Conservation (phyloP, 345 rosid genomes). For the Psidium guajava region DNA sequence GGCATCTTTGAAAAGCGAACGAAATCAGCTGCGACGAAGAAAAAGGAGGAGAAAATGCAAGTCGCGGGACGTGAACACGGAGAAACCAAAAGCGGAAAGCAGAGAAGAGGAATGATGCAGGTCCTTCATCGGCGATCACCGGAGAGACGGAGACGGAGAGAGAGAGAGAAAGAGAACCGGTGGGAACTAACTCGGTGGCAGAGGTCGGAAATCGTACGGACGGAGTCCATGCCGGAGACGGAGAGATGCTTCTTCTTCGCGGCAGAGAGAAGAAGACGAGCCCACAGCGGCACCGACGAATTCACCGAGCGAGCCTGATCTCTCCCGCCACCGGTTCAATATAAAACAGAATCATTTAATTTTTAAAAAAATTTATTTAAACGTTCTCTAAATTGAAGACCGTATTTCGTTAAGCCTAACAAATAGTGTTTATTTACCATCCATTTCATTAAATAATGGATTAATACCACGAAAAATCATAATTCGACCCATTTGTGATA, state of each 20-base stretch:
- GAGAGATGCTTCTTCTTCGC: not conserved
- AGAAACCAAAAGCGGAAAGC: not conserved
- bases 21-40: constrained; percentile 46
- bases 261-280: not conserved
- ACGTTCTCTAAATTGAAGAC: too few relatives aligned
- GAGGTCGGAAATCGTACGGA: not conserved
- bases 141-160: not conserved
- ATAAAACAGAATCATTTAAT: too few relatives aligned
- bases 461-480: too few relatives aligned
- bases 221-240: not conserved
- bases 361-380: too few relatives aligned
- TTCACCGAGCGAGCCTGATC: too few relatives aligned
- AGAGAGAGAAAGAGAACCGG: not conserved
- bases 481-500: too few relatives aligned
- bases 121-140: not conserved
- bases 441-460: too few relatives aligned
- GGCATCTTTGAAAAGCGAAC: constrained; percentile 66
- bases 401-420: too few relatives aligned
- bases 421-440: too few relatives aligned
- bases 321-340: too few relatives aligned
- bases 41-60: not conserved
- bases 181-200: not conserved
- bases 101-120: not conserved
- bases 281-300: not conserved
- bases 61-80: not conserved